These are phyloP conservation scores for Phytophthora brassicae DNA, from an alignment of 352 stramenopile genomes.

Conservation along the genomic window DNA sequence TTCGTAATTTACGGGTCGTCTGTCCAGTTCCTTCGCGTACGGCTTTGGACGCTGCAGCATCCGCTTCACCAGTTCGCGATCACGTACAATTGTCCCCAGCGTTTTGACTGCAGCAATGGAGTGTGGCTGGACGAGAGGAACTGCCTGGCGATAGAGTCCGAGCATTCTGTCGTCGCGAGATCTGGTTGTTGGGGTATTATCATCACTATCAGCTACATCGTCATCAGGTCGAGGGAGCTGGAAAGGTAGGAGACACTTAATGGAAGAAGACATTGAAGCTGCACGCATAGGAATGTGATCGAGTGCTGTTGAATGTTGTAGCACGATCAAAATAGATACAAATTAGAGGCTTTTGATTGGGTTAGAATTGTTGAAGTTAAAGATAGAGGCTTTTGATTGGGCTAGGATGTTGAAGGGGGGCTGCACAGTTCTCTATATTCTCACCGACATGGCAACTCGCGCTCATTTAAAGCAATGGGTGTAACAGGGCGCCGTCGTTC, in stretches of 20 bases:
- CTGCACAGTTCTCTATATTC: conserved; percentile 13
- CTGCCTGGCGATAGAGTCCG: conserved; percentile 53
- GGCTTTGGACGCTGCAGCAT: conserved; percentile 54
- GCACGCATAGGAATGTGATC: not conserved
- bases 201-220: conserved; percentile 2
- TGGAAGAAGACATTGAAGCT: conserved; percentile 1
- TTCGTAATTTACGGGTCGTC: conserved; percentile 10
- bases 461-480: conserved; percentile 28
- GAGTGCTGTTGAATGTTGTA: not conserved
- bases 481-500: conserved; percentile 24
- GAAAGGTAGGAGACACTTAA: conserved; percentile 29
- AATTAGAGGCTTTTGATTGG: not conserved
- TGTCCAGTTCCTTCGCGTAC: conserved; percentile 30
- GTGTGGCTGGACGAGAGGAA: conserved; percentile 58
- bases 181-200: conserved; percentile 4
- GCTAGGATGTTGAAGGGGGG: conserved; percentile 16
- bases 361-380: conserved; percentile 22
- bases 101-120: conserved; percentile 64
- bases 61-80: conserved; percentile 46
- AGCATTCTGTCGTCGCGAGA: conserved; percentile 25
- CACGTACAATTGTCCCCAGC: conserved; percentile 48
- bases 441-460: not conserved
- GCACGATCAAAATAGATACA: conserved; percentile 26
- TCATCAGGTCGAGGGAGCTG: conserved; percentile 9
- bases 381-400: no score